Percentiles rank a stretch among this genome's conserved stretches.
These are phyloP conservation scores for Rhodamnia argentea DNA, from an alignment of 345 rosid genomes.

Conservation along the genomic window DNA sequence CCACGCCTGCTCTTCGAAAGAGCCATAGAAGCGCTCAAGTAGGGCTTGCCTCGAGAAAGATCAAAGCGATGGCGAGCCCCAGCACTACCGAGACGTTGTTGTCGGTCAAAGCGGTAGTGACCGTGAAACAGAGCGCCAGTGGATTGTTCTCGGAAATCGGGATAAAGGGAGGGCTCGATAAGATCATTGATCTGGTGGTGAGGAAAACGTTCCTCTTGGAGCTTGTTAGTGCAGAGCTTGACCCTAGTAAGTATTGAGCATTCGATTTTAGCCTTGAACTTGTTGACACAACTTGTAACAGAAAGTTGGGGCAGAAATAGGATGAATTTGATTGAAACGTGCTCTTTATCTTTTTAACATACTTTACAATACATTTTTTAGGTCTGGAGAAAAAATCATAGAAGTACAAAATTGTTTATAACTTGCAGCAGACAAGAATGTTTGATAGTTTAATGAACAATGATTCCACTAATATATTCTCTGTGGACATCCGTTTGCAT, in stretches of 20 bases:
- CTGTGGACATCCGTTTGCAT: neutral
- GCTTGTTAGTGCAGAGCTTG: conserved; percentile 49
- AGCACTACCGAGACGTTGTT: neutral
- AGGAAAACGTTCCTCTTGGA: conserved; percentile 35
- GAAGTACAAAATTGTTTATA: neutral
- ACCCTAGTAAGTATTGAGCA: conserved; percentile 27
- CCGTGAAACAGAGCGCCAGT: conserved; percentile 13
- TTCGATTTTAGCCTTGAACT: neutral
- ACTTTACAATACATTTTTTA: neutral
- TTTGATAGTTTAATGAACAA: neutral
- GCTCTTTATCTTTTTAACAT: neutral
- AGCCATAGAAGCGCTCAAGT: neutral
- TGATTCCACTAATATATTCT: neutral
- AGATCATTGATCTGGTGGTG: conserved; percentile 29
- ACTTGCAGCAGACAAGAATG: neutral
- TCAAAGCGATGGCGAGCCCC: neutral
- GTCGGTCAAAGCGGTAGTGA: conserved; percentile 23
- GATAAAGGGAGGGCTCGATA: conserved; percentile 21
- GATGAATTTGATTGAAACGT: neutral
- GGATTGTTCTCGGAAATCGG: conserved; percentile 17
- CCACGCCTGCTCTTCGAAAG: neutral
- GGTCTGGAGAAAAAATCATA: neutral
- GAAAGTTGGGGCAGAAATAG: neutral
- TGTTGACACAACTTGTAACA: neutral
- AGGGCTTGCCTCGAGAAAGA: neutral